Evolutionary conservation across 169 alveolate genomes (phyloP).

Genomic region (Plasmodium falciparum): DNA sequence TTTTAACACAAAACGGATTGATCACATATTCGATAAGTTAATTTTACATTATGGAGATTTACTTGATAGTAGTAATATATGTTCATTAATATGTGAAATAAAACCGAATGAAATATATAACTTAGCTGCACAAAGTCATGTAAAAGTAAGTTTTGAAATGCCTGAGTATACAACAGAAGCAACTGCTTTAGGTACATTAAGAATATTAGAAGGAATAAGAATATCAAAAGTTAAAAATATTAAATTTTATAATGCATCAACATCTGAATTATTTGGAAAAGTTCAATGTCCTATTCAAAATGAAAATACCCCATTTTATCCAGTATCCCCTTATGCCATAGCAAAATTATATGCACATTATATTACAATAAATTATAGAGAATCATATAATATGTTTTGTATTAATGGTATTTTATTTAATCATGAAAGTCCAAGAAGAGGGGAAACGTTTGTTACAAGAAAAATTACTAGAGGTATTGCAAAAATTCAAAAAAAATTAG

Average conservation of each 20-base stretch:
- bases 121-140: constrained; percentile 88
- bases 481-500: constrained; percentile 65
- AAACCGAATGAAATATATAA: constrained; percentile 87
- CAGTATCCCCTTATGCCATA: constrained; percentile 92
- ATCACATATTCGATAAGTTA: constrained; percentile 83
- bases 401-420: constrained; percentile 87
- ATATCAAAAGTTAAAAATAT: constrained; percentile 50
- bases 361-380: constrained; percentile 83
- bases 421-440: constrained; percentile 90
- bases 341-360: constrained; percentile 85
- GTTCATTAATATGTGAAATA: constrained; percentile 65
- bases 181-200: constrained; percentile 83
- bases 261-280: constrained; percentile 87
- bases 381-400: constrained; percentile 84
- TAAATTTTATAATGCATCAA: constrained; percentile 85
- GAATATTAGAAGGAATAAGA: constrained; percentile 85
- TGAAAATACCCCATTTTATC: constrained; percentile 90
- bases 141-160: constrained; percentile 89
- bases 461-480: constrained; percentile 86
- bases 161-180: constrained; percentile 89
- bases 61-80: constrained; percentile 82
- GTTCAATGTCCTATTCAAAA: constrained; percentile 57
- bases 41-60: constrained; percentile 88
- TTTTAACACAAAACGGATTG: constrained; percentile 84
- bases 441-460: constrained; percentile 86